Conservation (phyloP, 805 yeast species). For the Candida saitoana region DNA sequence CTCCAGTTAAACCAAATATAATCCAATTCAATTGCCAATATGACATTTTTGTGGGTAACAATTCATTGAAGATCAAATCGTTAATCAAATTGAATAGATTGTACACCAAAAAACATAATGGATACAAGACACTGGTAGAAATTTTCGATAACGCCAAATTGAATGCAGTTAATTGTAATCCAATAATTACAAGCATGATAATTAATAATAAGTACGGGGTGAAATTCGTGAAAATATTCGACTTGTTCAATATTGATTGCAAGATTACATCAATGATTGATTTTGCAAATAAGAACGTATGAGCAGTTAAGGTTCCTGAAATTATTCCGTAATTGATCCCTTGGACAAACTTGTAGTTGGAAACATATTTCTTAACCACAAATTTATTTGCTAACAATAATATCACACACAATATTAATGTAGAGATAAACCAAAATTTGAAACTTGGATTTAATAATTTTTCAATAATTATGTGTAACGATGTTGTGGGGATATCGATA, state of each 20-base stretch:
- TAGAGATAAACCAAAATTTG: conserved; percentile 50
- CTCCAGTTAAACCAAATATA: conserved; percentile 44
- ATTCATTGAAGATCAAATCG: conserved; percentile 54
- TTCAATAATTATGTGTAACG: conserved; percentile 25
- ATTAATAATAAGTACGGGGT: conserved; percentile 43
- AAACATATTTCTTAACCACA: conserved; percentile 10
- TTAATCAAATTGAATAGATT: conserved; percentile 56
- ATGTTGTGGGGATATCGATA: conserved; percentile 16
- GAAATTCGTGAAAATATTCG: conserved; percentile 17
- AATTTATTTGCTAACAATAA: conserved; percentile 22
- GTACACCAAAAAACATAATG: conserved; percentile 79
- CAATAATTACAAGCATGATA: conserved; percentile 58
- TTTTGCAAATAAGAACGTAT: conserved; percentile 81
- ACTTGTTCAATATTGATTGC: conserved; percentile 32
- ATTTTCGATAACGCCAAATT: conserved; percentile 68
- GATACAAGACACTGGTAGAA: conserved; percentile 77
- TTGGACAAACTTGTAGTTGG: conserved; percentile 30
- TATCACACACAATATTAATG: conserved; percentile 26
- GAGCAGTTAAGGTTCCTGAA: conserved; percentile 80
- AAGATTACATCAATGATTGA: conserved; percentile 69
- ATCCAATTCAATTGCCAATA: conserved; percentile 50
- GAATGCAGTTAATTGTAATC: conserved; percentile 66
- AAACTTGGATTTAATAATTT: conserved; percentile 42
- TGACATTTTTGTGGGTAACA: conserved; percentile 38
- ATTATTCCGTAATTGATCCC: conserved; percentile 65